These are phyloP conservation scores for Excoecaria cochinchinensis DNA, from an alignment of 345 rosid species.

Conservation along the genomic window DNA sequence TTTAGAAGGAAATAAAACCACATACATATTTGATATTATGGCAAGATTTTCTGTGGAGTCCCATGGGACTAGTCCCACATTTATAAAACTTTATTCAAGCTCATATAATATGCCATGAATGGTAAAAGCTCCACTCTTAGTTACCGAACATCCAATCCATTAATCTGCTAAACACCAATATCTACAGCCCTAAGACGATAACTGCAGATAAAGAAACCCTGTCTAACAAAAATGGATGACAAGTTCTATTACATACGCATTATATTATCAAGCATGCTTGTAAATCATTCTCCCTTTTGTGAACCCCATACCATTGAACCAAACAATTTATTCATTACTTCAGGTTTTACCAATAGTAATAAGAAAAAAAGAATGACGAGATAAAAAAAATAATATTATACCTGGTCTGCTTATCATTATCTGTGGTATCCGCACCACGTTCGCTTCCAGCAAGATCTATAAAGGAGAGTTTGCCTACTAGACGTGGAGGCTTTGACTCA, in stretches of 20 bases:
- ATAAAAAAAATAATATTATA: conserved; percentile 21
- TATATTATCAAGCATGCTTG: background rate
- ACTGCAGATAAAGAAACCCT: background rate
- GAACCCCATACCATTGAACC: background rate
- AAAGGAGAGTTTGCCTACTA: conserved; percentile 92
- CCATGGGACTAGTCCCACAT: background rate
- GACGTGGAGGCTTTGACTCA: conserved; percentile 85
- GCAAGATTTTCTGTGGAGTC: background rate
- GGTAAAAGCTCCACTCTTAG: background rate
- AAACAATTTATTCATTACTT: conserved; percentile 5
- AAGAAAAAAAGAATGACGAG: background rate
- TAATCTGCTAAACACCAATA: conserved; percentile 3
- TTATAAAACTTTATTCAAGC: background rate
- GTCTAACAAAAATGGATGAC: background rate
- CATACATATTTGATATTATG: background rate
- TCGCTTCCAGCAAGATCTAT: conserved; percentile 99
- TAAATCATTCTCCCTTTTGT: background rate
- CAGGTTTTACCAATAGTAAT: background rate
- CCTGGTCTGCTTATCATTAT: conserved; percentile 98
- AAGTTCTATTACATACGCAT: background rate
- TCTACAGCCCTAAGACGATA: conserved; percentile 5
- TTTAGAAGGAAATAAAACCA: background rate
- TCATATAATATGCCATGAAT: background rate
- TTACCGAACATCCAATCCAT: conserved; percentile 1
- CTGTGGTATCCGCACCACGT: conserved; percentile 99